phyloP scores from a whole-genome alignment of 208 protist species.

The Crithidia mellificae region DNA sequence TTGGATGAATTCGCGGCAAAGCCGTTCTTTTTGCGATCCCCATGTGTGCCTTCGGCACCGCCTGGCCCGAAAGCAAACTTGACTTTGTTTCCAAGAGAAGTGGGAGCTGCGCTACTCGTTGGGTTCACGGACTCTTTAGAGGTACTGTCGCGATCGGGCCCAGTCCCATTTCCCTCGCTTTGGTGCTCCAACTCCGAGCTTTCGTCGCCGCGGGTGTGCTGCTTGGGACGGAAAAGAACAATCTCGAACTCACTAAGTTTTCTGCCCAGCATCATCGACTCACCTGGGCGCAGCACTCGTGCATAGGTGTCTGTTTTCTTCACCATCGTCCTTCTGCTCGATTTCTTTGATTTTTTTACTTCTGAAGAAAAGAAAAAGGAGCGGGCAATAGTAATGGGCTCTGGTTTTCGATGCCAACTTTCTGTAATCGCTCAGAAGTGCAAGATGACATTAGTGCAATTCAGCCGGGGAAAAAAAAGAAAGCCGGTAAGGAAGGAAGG shows the following conservation, averaged over 20 bases:
- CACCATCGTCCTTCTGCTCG: conserved; percentile 23
- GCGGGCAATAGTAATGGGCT: too few species aligned
- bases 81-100: conserved; percentile 4
- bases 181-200: conserved; percentile 6
- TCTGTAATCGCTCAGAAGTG: too few species aligned
- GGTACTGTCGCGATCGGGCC: conserved; percentile 4
- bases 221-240: conserved; percentile 65
- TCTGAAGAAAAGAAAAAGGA: too few species aligned
- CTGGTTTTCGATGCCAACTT: too few species aligned
- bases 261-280: conserved; percentile 60
- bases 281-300: conserved; percentile 60
- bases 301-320: conserved; percentile 40
- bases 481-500: too few species aligned
- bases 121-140: conserved; percentile 7
- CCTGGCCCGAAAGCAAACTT: conserved; percentile 12
- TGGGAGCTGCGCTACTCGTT: background rate
- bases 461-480: too few species aligned
- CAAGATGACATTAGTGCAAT: too few species aligned
- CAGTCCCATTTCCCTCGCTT: background rate
- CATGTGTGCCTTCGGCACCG: background rate
- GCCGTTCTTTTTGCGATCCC: background rate
- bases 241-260: conserved; percentile 72
- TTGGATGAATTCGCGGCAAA: background rate
- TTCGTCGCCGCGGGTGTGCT: conserved; percentile 30
- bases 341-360: background rate